Percentiles rank a stretch among this genome's conserved stretches.
Conservation (phyloP, 2,329 filamentous ascomycete species). For the Rasamsonia emersonii region DNA sequence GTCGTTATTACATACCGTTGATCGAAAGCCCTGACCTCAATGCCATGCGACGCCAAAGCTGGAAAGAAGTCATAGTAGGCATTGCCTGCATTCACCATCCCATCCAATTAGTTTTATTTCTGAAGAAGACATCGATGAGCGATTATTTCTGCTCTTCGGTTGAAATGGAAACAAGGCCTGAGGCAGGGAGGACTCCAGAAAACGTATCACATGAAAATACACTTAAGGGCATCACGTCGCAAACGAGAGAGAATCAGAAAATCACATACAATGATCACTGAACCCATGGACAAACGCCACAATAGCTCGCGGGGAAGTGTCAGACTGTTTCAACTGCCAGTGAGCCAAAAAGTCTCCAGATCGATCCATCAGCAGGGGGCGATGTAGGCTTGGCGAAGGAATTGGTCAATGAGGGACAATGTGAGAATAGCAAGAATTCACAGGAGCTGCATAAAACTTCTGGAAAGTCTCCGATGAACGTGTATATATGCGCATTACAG, state of each 20-base stretch:
- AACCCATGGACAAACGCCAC: slow-evolving; percentile 83
- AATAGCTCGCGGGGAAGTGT: slow-evolving; percentile 55
- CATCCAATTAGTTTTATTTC: too few species aligned
- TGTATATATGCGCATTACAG: too few species aligned
- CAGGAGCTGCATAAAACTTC: too few species aligned
- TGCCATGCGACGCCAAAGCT: slow-evolving; percentile 58
- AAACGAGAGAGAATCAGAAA: background rate
- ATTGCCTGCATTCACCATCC: slow-evolving; percentile 42
- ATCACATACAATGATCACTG: slow-evolving; percentile 59
- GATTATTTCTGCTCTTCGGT: too few species aligned
- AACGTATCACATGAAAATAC: too few species aligned
- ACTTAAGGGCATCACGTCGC: background rate
- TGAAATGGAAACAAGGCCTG: too few species aligned
- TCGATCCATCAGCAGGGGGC: slow-evolving; percentile 3
- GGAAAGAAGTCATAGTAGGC: slow-evolving; percentile 69
- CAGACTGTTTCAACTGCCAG: slow-evolving; percentile 37
- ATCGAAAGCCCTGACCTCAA: slow-evolving; percentile 70
- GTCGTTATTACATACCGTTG: slow-evolving; percentile 53
- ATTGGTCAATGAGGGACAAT: too few species aligned
- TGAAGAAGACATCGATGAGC: too few species aligned
- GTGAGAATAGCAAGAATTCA: background rate
- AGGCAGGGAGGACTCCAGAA: too few species aligned
- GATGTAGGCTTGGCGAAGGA: too few species aligned
- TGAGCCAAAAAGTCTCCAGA: slow-evolving; percentile 7
- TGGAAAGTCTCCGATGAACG: too few species aligned